These are phyloP conservation scores for Penicillium pulvis DNA, from an alignment of 495 filamentous ascomycete species.

Conservation along the genomic window DNA sequence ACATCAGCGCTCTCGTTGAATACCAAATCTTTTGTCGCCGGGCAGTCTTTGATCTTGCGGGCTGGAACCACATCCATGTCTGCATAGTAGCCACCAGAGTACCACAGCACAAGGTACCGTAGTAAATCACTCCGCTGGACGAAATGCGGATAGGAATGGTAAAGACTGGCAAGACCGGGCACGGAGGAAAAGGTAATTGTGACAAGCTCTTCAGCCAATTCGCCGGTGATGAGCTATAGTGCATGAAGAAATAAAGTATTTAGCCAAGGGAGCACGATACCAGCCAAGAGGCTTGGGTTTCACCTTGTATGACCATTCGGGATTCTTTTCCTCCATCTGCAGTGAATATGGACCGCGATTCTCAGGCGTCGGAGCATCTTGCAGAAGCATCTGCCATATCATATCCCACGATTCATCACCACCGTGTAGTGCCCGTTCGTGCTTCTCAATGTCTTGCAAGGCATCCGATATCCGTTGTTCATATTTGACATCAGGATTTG, in stretches of 20 bases:
- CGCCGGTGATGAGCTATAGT: constrained; percentile 30
- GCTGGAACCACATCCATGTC: constrained; percentile 48
- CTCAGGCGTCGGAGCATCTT: constrained; percentile 8
- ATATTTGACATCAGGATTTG: constrained; percentile 30
- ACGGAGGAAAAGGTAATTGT: constrained; percentile 27
- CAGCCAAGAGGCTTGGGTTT: constrained; percentile 2
- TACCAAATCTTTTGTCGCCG: constrained; percentile 27
- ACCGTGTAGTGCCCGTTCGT: constrained; percentile 11
- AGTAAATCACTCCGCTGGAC: constrained; percentile 50
- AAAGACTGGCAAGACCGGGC: constrained; percentile 33
- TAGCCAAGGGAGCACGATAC: too few relatives aligned
- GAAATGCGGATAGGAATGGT: constrained; percentile 37
- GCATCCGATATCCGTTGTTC: constrained; percentile 30
- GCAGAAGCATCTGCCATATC: constrained; percentile 42
- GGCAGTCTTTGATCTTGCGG: constrained; percentile 34
- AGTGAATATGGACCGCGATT: constrained; percentile 32
- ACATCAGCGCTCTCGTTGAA: constrained; percentile 28
- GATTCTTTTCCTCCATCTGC: constrained; percentile 32
- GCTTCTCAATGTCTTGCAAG: constrained; percentile 29
- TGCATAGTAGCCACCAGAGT: constrained; percentile 54
- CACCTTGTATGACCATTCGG: constrained; percentile 38
- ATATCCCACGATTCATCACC: constrained; percentile 19
- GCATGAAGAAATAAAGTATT: neutral
- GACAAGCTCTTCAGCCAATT: constrained; percentile 35
- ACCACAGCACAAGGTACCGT: constrained; percentile 51